Evolutionary conservation across 192 early-diverging fungal genomes (phyloP), one percentile per base, ranked within the genome.

Genomic region (Gaertneriomyces sp.): DNA sequence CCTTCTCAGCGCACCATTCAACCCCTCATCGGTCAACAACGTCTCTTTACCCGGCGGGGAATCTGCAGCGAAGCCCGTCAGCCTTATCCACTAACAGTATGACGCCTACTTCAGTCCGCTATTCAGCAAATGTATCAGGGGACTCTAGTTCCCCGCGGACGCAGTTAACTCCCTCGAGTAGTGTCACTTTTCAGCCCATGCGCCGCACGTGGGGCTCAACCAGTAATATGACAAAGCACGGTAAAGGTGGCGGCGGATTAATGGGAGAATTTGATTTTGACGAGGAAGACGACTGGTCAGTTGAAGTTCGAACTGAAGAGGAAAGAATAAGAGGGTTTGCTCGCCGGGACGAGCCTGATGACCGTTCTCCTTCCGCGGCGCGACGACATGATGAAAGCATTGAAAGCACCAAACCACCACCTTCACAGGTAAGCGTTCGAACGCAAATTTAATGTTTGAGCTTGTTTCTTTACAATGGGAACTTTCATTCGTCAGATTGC

Each of bases 231-330:
- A 4, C 16, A 1, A 51, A 20, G 17, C 42, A 14, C 5, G 40
- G 11, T 0, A 53, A 20, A 17, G 46, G 16, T 11, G 58, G 58
- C 11, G 64, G 55, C 7, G 55, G 66, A 4, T 43, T 68, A 4
- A 10, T 58, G 4, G 56, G 51, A 52, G 58, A 20, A 4, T 68
- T 68, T 52, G 66, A 60, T n/a, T 68, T 68, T 52, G 66, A 68
- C 11, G 25, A 60, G 45, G 66, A 52, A 40, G 50, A 58, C 7
- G 8, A 12, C 1, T 42, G 39, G 12, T 20, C 43, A 17, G 19
- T 61, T 46, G 59, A 43, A 43, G 6, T 41, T 0, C 49, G 55
- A 60, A 12, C 39, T 56, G 65, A 19, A 12, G n/a, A 33, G 45
- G 17, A 63, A n/a, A n/a, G 7, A 46, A 52, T 33, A 5, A 17